Evolutionary conservation across 257 asterid genomes (phyloP), one percentile per base, ranked within the genome.

Genomic region (Linderniella brevidens): DNA sequence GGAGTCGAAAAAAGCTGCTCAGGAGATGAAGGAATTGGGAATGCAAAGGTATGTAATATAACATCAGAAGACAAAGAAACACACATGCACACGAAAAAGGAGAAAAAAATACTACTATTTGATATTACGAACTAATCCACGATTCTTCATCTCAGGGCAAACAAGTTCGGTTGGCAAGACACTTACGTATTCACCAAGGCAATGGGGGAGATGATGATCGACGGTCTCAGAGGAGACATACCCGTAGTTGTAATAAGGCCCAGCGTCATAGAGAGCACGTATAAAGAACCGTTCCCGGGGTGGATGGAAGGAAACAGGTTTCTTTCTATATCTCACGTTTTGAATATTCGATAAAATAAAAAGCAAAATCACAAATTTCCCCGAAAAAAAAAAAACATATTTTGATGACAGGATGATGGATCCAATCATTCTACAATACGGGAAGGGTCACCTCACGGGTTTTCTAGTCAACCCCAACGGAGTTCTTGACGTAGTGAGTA

Each of bases 271-370:
- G 96, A 90, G 68, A 90, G 99, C 88, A 90, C 99, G 11, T 78
- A 71, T 52, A 77, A 58, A 57, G 99, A 90, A 62, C 99, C 99
- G 20, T 90, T 90, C 63, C 93, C 96, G 0, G 96, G 96, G 61
- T 90, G 99, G 99, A 90, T 90, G 79, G 96, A 90, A 69, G 99
- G 98, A 61, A 90, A 69, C 77, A 90, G 94, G 98, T 79, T 29
- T 10, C 49, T 44, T 19, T 13, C 6, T 44, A n/a, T 44, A 13
- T 44, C 18, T 25, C 32, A 25, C 32, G 6, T 3, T 25, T 25
- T 25, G 3, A 3, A 25, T 6, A 25, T 2, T 25, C 32, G 32
- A 25, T 25, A 25, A 25, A 6, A 25, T 3, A 25, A 25, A 25
- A 25, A 6, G 6, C 6, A 25, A 25, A 25, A 25, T 25, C 32